Conservation (phyloP, 192 early-diverging fungal genomes). For the Coemansia sp. region DNA sequence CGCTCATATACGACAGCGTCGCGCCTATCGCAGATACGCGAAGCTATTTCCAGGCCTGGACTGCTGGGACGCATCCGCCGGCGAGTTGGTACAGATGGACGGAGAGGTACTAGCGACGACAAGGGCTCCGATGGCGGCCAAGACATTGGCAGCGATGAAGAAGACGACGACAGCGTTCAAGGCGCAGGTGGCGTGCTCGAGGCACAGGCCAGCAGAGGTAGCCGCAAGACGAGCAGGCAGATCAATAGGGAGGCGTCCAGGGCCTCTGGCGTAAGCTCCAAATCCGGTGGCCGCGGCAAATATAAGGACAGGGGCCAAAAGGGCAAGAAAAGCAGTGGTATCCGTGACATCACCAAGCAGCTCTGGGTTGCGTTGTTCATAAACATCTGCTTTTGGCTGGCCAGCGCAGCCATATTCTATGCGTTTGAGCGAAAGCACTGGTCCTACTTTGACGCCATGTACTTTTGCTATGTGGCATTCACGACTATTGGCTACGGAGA, state of each 20-base stretch:
- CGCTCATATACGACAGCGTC: constrained; percentile 45
- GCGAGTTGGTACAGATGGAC: constrained; percentile 1
- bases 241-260: background rate
- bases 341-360: constrained; percentile 31
- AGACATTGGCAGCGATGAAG: background rate
- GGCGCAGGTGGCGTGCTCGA: constrained; percentile 1
- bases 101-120: background rate
- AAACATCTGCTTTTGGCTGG: constrained; percentile 48
- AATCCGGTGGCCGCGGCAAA: constrained; percentile 1
- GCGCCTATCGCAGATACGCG: constrained; percentile 34
- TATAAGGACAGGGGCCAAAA: background rate
- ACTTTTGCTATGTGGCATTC: constrained; percentile 56
- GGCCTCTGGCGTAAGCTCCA: constrained; percentile 3
- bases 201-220: background rate
- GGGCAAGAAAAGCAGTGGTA: background rate
- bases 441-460: constrained; percentile 55
- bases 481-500: constrained; percentile 60
- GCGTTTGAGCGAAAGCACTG: constrained; percentile 31
- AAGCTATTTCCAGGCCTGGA: constrained; percentile 13
- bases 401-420: constrained; percentile 46
- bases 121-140: background rate
- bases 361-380: constrained; percentile 40
- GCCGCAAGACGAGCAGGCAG: background rate
- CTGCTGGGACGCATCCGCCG: constrained; percentile 19
- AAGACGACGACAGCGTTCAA: background rate